Evolutionary conservation across 208 protist genomes (phyloP), one percentile per base, ranked within the genome.

Genomic region (Leishmania lainsoni): DNA sequence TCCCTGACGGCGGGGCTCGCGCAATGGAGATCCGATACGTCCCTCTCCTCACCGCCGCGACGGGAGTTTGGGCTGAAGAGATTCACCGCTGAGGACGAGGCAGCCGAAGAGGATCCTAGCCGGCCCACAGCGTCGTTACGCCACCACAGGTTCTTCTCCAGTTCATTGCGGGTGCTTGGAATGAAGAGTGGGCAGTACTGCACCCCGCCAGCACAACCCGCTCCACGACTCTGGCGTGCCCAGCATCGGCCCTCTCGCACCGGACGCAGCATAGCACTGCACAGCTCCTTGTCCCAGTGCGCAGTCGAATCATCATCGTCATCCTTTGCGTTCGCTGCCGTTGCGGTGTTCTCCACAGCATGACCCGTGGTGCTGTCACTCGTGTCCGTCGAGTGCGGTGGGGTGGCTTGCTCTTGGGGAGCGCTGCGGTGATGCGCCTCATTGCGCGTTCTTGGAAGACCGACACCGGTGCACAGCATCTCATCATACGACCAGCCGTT

Each of bases 401-500:
- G 42, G 9, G 69, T 54, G 4, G 22, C 69, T 51, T 17, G 42
- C 69, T 29, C 69, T 29, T 10, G 69, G 22, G 39, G 69, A 4
- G 45, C 39, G 32, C 26, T 45, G 10, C 58, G 35, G 58, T 52
- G 0, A 9, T 49, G 5, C 52, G n/a, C 75, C 12, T 56, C 20
- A n/a, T n/a, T 49, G n/a, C 3, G 52, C 42, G n/a, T 17, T 14
- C 86, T 79, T 35, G 80, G 82, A 22, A 91, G 80, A 32, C 83
- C 83, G 3, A 87, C 83, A 12, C 81, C 87, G 6, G 87, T 88
- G 75, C 86, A 87, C 79, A 94, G 86, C 85, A 97, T 90, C 77
- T 90, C 84, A 66, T 94, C 90, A 79, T 93, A 91, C 39, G 91
- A 92, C 91, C 89, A 94, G 16, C 92, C 92, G 69, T 96, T 93